Percentiles rank a stretch among this genome's conserved stretches.
Conservation (phyloP, 2,329 filamentous ascomycete species). For the Fusarium mangiferae region DNA sequence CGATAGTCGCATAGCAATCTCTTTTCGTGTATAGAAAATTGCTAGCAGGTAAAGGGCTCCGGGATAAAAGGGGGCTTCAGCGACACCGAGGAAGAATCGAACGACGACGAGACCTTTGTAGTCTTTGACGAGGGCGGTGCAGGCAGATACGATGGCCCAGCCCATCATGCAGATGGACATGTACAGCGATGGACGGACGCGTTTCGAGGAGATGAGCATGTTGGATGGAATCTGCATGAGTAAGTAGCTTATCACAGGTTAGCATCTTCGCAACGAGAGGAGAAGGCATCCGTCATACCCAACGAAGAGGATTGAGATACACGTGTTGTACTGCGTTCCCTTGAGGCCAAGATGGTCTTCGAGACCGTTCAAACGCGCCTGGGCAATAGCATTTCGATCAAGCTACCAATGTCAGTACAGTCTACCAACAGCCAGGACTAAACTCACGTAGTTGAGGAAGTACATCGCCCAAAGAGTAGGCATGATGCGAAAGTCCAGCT, state of each 20-base stretch:
- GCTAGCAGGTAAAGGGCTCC: slow-evolving; percentile 54
- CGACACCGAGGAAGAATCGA: slow-evolving; percentile 57
- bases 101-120: slow-evolving; percentile 47
- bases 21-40: slow-evolving; percentile 53
- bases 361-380: slow-evolving; percentile 64
- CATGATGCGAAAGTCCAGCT: slow-evolving; percentile 52
- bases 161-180: slow-evolving; percentile 51
- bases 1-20: slow-evolving; percentile 48
- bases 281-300: slow-evolving; percentile 44
- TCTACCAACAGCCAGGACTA: fast-evolving
- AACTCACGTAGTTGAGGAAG: slow-evolving; percentile 51
- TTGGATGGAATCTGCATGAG: slow-evolving; percentile 53
- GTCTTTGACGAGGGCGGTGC: slow-evolving; percentile 56
- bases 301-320: slow-evolving; percentile 50
- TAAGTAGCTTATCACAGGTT: slow-evolving; percentile 21
- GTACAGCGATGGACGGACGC: slow-evolving; percentile 56
- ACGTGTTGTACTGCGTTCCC: slow-evolving; percentile 49
- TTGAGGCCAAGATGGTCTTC: slow-evolving; percentile 61
- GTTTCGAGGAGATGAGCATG: slow-evolving; percentile 49
- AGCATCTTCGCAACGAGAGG: background rate
- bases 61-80: slow-evolving; percentile 66
- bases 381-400: slow-evolving; percentile 67
- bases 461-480: slow-evolving; percentile 53
- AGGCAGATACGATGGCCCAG: slow-evolving; percentile 55
- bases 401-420: slow-evolving; percentile 39